These are phyloP conservation scores for Hypericum androsaemum DNA, from an alignment of 345 rosid genomes.

Conservation along the genomic window DNA sequence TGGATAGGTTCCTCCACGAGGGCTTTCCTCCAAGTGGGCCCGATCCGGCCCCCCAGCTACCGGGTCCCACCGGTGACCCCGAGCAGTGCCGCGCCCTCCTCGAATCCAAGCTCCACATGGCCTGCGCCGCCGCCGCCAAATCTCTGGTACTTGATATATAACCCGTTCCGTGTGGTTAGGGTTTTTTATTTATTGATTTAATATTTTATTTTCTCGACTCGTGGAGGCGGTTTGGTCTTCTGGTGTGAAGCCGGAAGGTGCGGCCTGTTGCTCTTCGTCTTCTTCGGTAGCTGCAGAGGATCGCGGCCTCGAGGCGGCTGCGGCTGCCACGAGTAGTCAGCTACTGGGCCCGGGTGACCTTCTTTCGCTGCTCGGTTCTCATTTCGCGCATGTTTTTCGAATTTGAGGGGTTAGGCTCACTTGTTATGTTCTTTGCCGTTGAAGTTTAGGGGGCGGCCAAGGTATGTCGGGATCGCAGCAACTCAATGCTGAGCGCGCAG, in stretches of 20 bases:
- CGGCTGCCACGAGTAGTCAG: conserved; percentile 14
- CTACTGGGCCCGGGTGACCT: conserved; percentile 33
- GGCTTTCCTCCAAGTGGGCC: conserved; percentile 12
- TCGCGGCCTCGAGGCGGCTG: conserved; percentile 11
- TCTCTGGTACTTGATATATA: conserved; percentile 31
- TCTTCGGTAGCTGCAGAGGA: too few relatives aligned
- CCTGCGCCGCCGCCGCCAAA: conserved; percentile 77
- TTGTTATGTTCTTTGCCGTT: neutral
- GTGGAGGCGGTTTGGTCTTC: conserved; percentile 27
- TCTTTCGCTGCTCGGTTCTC: conserved; percentile 19
- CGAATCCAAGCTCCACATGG: conserved; percentile 53
- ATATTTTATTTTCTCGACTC: neutral
- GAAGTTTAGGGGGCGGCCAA: neutral
- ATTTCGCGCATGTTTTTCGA: neutral
- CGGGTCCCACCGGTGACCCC: conserved; percentile 26
- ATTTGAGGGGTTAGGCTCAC: neutral
- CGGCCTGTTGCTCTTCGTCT: conserved; percentile 15
- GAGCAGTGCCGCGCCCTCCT: conserved; percentile 48
- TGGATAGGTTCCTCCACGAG: conserved; percentile 47
- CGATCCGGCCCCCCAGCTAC: conserved; percentile 17
- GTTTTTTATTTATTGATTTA: neutral
- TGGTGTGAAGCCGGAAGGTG: conserved; percentile 45
- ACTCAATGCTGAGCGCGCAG: conserved; percentile 1
- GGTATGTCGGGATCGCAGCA: neutral
- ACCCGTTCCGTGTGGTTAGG: neutral